Evolutionary conservation across 139 green algal genomes (phyloP).

Genomic region (Astrephomene gubernaculifera): DNA sequence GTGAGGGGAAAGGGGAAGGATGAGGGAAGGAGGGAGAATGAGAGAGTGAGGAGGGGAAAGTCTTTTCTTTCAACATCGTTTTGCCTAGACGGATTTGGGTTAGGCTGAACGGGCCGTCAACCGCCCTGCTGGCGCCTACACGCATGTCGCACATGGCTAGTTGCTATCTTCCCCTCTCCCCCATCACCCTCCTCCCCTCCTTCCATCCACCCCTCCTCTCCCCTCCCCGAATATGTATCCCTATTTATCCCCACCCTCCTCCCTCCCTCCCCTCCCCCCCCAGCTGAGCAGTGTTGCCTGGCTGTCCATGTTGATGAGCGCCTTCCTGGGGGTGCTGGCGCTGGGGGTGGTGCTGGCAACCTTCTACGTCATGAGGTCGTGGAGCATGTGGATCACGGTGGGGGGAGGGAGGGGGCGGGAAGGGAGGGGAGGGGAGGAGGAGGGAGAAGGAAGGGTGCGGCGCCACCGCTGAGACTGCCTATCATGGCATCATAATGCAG

Average conservation of each 20-base stretch:
- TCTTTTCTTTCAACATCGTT: too few species aligned
- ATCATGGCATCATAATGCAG: background rate
- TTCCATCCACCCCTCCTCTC: conserved; percentile 31
- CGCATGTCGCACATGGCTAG: too few species aligned
- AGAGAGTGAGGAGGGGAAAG: too few species aligned
- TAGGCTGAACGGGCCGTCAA: too few species aligned
- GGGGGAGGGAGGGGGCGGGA: background rate
- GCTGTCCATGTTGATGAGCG: conserved; percentile 79
- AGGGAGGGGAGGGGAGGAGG: background rate
- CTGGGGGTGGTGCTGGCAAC: conserved; percentile 75
- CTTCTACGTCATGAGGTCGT: conserved; percentile 72
- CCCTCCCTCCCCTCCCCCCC: conserved; percentile 14
- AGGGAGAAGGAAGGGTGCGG: background rate
- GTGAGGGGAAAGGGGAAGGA: too few species aligned
- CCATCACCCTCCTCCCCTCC: background rate
- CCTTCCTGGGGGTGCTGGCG: conserved; percentile 74
- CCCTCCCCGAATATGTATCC: conserved; percentile 34
- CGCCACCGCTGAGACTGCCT: background rate
- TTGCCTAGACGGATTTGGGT: too few species aligned
- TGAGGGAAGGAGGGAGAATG: too few species aligned
- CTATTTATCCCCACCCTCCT: background rate
- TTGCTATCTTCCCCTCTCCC: background rate
- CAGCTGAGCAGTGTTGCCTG: conserved; percentile 66
- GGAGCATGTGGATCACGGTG: conserved; percentile 56
- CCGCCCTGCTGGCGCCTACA: too few species aligned